phyloP scores from a whole-genome alignment of 208 protist genomes.

The Wallacemonas collosoma region DNA sequence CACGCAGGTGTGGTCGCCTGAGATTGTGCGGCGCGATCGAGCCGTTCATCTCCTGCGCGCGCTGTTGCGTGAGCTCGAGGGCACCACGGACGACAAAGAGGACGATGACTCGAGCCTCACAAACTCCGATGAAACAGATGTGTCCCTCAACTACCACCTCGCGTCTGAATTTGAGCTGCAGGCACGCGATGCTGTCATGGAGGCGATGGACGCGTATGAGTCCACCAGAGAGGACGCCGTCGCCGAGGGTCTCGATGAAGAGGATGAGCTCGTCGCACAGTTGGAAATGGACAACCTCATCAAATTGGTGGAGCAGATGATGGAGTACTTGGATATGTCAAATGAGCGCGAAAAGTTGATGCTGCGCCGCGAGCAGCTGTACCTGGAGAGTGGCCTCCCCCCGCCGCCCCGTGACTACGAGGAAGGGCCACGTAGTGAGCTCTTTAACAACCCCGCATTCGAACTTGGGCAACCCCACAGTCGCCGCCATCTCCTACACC shows the following conservation, averaged over 20 bases:
- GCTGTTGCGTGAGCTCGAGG: conserved; percentile 43
- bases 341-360: conserved; percentile 79
- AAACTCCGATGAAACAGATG: conserved; percentile 59
- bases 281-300: conserved; percentile 26
- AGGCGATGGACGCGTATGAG: conserved; percentile 45
- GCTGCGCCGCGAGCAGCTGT: conserved; percentile 39
- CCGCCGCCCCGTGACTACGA: conserved; percentile 17
- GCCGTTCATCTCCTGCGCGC: conserved; percentile 52
- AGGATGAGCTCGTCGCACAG: conserved; percentile 7
- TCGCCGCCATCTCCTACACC: conserved; percentile 13
- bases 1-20: conserved; percentile 18
- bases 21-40: conserved; percentile 45
- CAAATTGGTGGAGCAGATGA: conserved; percentile 36
- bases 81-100: conserved; percentile 25
- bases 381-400: conserved; percentile 19
- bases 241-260: conserved; percentile 2
- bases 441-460: conserved; percentile 5
- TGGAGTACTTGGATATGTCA: conserved; percentile 82
- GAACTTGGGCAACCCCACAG: conserved; percentile 11
- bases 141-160: conserved; percentile 78
- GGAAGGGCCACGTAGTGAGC: neutral
- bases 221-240: conserved; percentile 22
- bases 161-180: conserved; percentile 63
- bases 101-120: conserved; percentile 34
- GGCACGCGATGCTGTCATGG: conserved; percentile 63